These are phyloP conservation scores for Lachnellula arida DNA, from an alignment of 2,329 filamentous ascomycete genomes.

Conservation along the genomic window DNA sequence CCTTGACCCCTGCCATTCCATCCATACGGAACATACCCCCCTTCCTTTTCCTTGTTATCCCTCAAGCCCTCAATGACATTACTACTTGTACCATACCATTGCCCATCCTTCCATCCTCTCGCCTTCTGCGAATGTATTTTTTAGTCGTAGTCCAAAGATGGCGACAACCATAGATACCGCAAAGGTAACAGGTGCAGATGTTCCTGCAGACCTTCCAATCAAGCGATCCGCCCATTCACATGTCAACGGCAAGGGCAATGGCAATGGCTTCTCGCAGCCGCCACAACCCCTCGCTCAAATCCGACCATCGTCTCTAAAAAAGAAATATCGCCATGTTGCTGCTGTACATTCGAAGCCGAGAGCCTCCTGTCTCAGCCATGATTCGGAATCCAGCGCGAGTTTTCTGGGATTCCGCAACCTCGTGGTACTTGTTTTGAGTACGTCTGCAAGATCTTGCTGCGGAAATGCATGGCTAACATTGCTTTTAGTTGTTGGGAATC, in stretches of 20 bases:
- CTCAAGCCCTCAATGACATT: too few relatives aligned
- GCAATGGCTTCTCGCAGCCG: slow-evolving; percentile 12
- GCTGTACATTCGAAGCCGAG: slow-evolving; percentile 71
- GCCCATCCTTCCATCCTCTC: too few relatives aligned
- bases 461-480: slow-evolving; percentile 1
- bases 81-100: too few relatives aligned
- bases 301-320: slow-evolving; percentile 34
- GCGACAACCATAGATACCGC: slow-evolving; percentile 20
- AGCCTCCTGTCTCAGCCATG: slow-evolving; percentile 81
- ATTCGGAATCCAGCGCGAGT: slow-evolving; percentile 68
- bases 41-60: too few relatives aligned
- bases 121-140: too few relatives aligned
- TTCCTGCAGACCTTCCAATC: slow-evolving; percentile 13
- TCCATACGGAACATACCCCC: too few relatives aligned
- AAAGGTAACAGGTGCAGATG: slow-evolving; percentile 21
- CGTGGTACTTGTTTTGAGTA: slow-evolving; percentile 89
- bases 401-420: slow-evolving; percentile 94
- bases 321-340: slow-evolving; percentile 87
- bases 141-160: slow-evolving; percentile 8
- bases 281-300: slow-evolving; percentile 25
- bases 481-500: slow-evolving; percentile 75
- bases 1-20: too few relatives aligned
- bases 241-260: slow-evolving; percentile 15
- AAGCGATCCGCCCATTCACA: slow-evolving; percentile 27
- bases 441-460: slow-evolving; percentile 21